Percentiles rank a stretch among this genome's conserved stretches.
These are phyloP conservation scores for Xylaria cubensis DNA, from an alignment of 495 filamentous ascomycete species.

Conservation along the genomic window DNA sequence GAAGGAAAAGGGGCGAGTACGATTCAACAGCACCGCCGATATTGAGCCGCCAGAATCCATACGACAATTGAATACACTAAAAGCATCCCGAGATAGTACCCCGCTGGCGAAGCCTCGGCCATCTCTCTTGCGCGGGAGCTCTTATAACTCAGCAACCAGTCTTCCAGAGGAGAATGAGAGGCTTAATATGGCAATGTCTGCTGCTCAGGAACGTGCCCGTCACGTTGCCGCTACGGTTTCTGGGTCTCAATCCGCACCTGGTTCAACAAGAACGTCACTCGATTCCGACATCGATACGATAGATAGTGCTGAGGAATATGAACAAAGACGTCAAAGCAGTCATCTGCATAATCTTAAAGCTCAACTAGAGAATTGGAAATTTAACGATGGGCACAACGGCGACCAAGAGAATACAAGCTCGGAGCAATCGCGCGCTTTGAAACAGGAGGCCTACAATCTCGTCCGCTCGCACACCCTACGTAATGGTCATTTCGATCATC, in stretches of 20 bases:
- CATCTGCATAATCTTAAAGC: constrained; percentile 29
- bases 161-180: constrained; percentile 38
- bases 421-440: constrained; percentile 38
- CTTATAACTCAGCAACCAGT: constrained; percentile 36
- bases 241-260: constrained; percentile 46
- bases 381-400: constrained; percentile 34
- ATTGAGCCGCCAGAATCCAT: constrained; percentile 17
- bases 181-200: constrained; percentile 44
- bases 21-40: constrained; percentile 41
- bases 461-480: constrained; percentile 59
- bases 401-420: constrained; percentile 33
- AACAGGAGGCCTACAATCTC: constrained; percentile 54
- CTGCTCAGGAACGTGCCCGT: constrained; percentile 48
- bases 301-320: constrained; percentile 26
- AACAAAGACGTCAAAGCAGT: constrained; percentile 30
- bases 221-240: constrained; percentile 42
- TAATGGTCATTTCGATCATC: constrained; percentile 27
- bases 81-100: background rate
- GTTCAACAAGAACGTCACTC: constrained; percentile 45
- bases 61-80: background rate
- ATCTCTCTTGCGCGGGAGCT: constrained; percentile 46
- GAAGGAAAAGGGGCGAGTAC: constrained; percentile 43
- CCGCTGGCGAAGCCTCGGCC: constrained; percentile 36
- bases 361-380: constrained; percentile 30
- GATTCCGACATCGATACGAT: constrained; percentile 41